A percentile compares a stretch with the other conserved stretches of the same genome.
Evolutionary conservation across 495 filamentous ascomycete genomes (phyloP).

Genomic region (Penicillium atrosanguineum): DNA sequence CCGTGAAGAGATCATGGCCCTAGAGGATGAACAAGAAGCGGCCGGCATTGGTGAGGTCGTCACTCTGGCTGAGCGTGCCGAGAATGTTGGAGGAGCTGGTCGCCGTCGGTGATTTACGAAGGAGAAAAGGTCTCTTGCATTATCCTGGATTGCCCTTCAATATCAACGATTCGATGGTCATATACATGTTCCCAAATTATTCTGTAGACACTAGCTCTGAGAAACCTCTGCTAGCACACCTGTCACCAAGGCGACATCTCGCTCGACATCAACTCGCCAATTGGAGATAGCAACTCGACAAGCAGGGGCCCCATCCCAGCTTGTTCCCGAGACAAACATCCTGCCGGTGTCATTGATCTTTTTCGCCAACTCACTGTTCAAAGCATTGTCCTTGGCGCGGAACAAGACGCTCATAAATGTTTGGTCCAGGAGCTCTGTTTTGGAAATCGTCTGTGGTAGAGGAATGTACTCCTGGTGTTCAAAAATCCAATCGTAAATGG

Average conservation of each 20-base stretch:
- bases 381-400: constrained; percentile 61
- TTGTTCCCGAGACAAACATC: constrained; percentile 82
- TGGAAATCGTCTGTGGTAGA: constrained; percentile 48
- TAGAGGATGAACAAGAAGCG: constrained; percentile 96
- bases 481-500: constrained; percentile 60
- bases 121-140: neutral
- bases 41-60: constrained; percentile 95
- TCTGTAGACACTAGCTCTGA: neutral
- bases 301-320: constrained; percentile 69
- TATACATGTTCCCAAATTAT: neutral
- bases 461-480: constrained; percentile 60
- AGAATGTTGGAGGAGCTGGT: constrained; percentile 54
- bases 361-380: constrained; percentile 64
- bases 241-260: constrained; percentile 37
- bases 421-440: constrained; percentile 37
- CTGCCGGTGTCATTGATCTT: constrained; percentile 71
- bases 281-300: constrained; percentile 79
- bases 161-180: neutral
- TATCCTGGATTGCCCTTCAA: neutral
- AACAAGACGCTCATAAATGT: constrained; percentile 82
- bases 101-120: constrained; percentile 49
- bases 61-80: constrained; percentile 69
- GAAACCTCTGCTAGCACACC: constrained; percentile 35
- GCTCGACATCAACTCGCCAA: constrained; percentile 58
- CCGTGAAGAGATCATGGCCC: constrained; percentile 84